These are phyloP conservation scores for Porphyrellus cyaneotinctus DNA, from an alignment of 768 basidiomycete genomes.

Conservation along the genomic window DNA sequence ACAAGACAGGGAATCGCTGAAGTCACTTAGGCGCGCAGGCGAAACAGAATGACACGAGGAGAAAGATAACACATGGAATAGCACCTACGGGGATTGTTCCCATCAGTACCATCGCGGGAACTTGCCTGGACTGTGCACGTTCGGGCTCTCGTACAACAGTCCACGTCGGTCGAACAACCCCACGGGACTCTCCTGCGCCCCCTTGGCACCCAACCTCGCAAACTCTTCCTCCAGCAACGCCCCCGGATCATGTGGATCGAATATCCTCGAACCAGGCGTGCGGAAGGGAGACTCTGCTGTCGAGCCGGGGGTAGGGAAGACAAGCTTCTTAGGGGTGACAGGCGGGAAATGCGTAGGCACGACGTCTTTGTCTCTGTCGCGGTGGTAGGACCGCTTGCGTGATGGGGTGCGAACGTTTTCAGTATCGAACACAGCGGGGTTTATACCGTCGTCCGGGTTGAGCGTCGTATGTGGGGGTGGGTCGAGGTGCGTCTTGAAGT, in stretches of 20 bases:
- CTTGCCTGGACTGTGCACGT: slow-evolving; percentile 51
- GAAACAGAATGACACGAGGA: neutral
- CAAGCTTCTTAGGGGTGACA: slow-evolving; percentile 43
- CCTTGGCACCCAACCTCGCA: slow-evolving; percentile 43
- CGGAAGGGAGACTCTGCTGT: slow-evolving; percentile 42
- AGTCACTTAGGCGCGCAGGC: too few relatives aligned
- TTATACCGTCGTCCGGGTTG: slow-evolving; percentile 30
- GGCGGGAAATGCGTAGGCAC: slow-evolving; percentile 29
- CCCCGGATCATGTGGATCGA: slow-evolving; percentile 71
- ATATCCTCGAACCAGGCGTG: slow-evolving; percentile 47
- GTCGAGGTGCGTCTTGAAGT: slow-evolving; percentile 67
- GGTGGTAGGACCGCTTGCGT: slow-evolving; percentile 36
- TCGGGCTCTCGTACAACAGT: slow-evolving; percentile 74
- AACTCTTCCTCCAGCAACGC: slow-evolving; percentile 71
- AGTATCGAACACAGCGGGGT: slow-evolving; percentile 35
- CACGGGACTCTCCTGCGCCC: slow-evolving; percentile 55
- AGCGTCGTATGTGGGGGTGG: slow-evolving; percentile 46
- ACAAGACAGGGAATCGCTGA: neutral
- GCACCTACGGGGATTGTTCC: neutral
- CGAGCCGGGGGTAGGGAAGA: slow-evolving; percentile 30
- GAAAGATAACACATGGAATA: neutral
- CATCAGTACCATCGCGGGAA: slow-evolving; percentile 50
- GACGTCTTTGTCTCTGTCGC: slow-evolving; percentile 20
- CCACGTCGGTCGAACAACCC: slow-evolving; percentile 62
- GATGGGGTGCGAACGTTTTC: slow-evolving; percentile 44